These are phyloP conservation scores for Pseudocercospora macadamiae DNA, from an alignment of 2,329 filamentous ascomycete genomes.

Conservation along the genomic window DNA sequence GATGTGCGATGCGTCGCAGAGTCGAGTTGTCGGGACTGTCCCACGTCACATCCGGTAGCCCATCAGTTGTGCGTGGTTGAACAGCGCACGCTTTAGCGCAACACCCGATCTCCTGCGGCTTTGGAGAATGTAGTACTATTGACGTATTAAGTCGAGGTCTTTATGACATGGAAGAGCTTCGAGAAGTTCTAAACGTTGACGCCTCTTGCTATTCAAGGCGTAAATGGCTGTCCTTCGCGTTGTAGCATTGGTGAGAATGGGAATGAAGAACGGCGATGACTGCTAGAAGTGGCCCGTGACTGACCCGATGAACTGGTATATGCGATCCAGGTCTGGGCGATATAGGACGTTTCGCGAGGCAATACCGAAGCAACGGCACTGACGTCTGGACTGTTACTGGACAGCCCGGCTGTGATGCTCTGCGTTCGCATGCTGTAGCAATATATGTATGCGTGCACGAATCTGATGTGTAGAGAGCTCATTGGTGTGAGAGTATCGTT, in stretches of 20 bases:
- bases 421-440: slow-evolving; percentile 2
- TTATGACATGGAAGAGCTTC: neutral
- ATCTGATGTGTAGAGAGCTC: slow-evolving; percentile 1
- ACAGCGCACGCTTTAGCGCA: slow-evolving; percentile 2
- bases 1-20: slow-evolving; percentile 1
- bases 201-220: neutral
- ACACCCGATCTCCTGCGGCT: neutral
- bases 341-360: neutral
- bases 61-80: neutral
- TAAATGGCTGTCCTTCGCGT: neutral
- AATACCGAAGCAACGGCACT: slow-evolving; percentile 5
- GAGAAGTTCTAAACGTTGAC: neutral
- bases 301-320: slow-evolving; percentile 6
- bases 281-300: neutral
- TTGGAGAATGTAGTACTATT: neutral
- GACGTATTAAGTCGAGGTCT: neutral
- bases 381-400: neutral
- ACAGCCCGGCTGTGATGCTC: neutral
- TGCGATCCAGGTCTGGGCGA: neutral
- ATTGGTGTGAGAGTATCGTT: slow-evolving; percentile 9
- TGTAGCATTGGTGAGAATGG: slow-evolving; percentile 4
- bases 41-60: slow-evolving; percentile 16
- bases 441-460: neutral
- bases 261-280: neutral
- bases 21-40: slow-evolving; percentile 9